A percentile compares a stretch with the other conserved stretches of the same genome.
Conservation (phyloP, 305 asterid genomes). For the Andrographis paniculata region DNA sequence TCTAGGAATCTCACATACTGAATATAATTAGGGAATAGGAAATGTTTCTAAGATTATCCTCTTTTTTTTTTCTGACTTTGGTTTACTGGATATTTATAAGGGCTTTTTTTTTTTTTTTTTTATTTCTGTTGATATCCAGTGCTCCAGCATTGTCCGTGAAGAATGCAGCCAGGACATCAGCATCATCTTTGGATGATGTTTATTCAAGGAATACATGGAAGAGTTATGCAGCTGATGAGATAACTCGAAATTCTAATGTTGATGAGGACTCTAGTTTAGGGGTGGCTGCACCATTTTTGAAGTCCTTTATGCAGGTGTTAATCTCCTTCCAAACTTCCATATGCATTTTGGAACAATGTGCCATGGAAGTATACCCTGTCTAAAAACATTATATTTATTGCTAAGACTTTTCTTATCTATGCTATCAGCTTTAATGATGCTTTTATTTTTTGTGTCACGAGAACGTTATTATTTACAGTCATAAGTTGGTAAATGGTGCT, state of each 20-base stretch:
- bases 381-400: no score
- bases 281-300: slow-evolving; percentile 89
- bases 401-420: no score
- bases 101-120: no score
- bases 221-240: slow-evolving; percentile 59
- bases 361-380: slow-evolving; percentile 8
- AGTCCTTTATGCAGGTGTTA: slow-evolving; percentile 95
- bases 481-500: no score
- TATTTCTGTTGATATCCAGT: slow-evolving; percentile 36
- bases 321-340: slow-evolving; percentile 7
- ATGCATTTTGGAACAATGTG: slow-evolving; percentile 8
- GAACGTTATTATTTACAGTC: no score
- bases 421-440: no score
- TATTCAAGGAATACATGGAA: slow-evolving; percentile 83
- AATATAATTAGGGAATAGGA: no score
- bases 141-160: slow-evolving; percentile 89
- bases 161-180: slow-evolving; percentile 48
- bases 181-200: slow-evolving; percentile 63
- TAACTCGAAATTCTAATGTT: slow-evolving; percentile 50
- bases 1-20: no score
- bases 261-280: slow-evolving; percentile 81
- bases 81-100: slow-evolving; percentile 16
- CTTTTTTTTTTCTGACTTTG: slow-evolving; percentile 5
- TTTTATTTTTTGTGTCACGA: no score
- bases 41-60: no score